Base-by-base conservation (phyloP, 1,284 basidiomycete genomes). In the Cryptococcus depauperatus region DNA sequence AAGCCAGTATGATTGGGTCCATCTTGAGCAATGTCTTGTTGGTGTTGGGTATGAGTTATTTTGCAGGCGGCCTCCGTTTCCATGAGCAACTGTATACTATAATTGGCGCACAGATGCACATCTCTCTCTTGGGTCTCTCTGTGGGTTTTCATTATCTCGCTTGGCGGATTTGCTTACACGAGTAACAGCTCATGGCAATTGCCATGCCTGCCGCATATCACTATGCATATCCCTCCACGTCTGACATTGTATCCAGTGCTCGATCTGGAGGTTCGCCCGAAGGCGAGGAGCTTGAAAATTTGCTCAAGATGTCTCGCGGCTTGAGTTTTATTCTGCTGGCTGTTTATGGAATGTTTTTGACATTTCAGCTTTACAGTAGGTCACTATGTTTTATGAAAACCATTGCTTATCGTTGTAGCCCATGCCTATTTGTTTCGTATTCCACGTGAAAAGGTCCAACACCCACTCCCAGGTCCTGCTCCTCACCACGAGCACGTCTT, bases 41-140 rank as follows among this genome's bases (percentile, higher is more conserved):
- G 43, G 85, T 90, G 5, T 76, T 89, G 37, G 86, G 86, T 44
- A 82, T 86, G 84, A 84, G 58, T 45, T 70, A 67, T 53, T 70
- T 72, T 46, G 66, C 54, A 23, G 62, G 79, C 51, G 80, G 79
- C 21, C 74, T 79, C 41, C 74, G 77, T 45, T 82, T 80, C 68
- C 76, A 77, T 55, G 77, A 81, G 54, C 80, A 81, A 59, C 73
- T 78, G 33, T 82, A 82, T 58, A 76, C 76, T 39, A 73, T 78
- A 23, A 76, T 65, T 77, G 85, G 81, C 48, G 80, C 85, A 2
- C 88, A 91, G 67, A 71, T 88, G 50, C 86, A 90, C 64, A 82
- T 84, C 8, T 83, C 84, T 11, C 72, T 91, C 26, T 68, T 92
- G 50, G 84, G 82, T 18, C 75, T 90, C 48, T 82, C 83, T 44